Conservation (phyloP, 2,329 filamentous ascomycete species). For the Beauveria sp. region DNA sequence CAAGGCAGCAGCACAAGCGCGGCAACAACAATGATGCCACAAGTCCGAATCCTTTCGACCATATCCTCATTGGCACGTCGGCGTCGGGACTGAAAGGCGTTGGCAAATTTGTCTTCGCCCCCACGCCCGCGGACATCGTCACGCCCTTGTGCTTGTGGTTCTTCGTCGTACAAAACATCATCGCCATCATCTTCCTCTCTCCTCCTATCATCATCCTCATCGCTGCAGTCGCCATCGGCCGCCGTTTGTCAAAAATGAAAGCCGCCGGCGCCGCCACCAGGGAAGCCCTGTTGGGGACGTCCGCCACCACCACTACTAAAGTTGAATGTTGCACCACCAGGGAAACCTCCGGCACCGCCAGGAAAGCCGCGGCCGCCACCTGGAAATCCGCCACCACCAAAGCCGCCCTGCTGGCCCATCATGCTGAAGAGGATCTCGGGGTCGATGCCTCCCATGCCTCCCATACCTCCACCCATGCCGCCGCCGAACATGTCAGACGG, state of each 20-base stretch:
- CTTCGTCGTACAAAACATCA: conserved; percentile 26
- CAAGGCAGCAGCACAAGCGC: conserved; percentile 40
- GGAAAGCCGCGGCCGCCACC: conserved; percentile 39
- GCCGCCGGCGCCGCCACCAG: conserved; percentile 37
- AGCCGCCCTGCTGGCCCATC: conserved; percentile 62
- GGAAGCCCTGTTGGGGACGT: conserved; percentile 42
- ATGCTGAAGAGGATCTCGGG: conserved; percentile 76
- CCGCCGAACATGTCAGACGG: conserved; percentile 76
- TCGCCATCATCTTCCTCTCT: conserved; percentile 19
- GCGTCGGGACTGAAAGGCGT: conserved; percentile 15
- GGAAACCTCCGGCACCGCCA: conserved; percentile 43
- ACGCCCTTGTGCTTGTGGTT: conserved; percentile 1
- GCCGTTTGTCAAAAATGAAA: conserved; percentile 45
- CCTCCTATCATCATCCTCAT: conserved; percentile 20
- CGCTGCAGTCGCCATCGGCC: conserved; percentile 23
- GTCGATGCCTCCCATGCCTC: conserved; percentile 63
- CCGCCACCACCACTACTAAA: conserved; percentile 34
- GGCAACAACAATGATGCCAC: conserved; percentile 34
- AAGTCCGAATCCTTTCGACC: conserved; percentile 34
- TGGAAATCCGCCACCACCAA: conserved; percentile 45
- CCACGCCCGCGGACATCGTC: not conserved
- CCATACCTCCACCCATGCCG: conserved; percentile 58
- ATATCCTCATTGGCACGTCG: conserved; percentile 28
- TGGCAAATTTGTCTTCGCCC: not conserved
- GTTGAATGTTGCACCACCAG: conserved; percentile 40